phyloP scores from a whole-genome alignment of 352 stramenopile genomes.

The Phytophthora megakarya region DNA sequence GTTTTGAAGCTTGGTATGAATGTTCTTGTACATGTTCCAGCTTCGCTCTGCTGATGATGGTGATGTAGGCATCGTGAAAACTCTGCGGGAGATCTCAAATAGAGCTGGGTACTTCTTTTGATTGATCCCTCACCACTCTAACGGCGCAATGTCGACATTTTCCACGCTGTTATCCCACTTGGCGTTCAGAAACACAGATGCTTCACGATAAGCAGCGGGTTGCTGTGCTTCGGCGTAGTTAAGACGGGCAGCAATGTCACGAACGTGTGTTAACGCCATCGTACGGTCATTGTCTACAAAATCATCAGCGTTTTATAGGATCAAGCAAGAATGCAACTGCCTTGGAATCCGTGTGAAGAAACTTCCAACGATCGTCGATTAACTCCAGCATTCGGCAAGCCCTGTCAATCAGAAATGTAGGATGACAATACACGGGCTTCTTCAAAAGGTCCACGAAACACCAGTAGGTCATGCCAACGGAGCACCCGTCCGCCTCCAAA shows the following conservation, averaged over 20 bases:
- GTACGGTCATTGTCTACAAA: no score
- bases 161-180: slow-evolving; percentile 4
- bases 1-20: slow-evolving; percentile 7
- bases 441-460: slow-evolving; percentile 5
- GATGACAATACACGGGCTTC: neutral
- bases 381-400: neutral
- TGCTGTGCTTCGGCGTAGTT: no score
- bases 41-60: slow-evolving; percentile 5
- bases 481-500: slow-evolving; percentile 5
- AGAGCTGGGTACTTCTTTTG: neutral
- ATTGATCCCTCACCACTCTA: slow-evolving; percentile 4
- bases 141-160: neutral
- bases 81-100: slow-evolving; percentile 2
- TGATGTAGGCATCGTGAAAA: slow-evolving; percentile 15
- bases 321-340: no score
- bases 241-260: no score
- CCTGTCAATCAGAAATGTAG: neutral
- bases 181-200: neutral
- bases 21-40: slow-evolving; percentile 15
- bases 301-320: no score
- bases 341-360: slow-evolving; percentile 9
- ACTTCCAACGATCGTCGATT: slow-evolving; percentile 6
- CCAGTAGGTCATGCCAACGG: slow-evolving; percentile 1
- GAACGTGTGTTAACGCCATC: no score
- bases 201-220: neutral